A percentile compares a stretch with the other conserved stretches of the same genome.
Evolutionary conservation across 805 yeast genomes (phyloP).

Genomic region (Yarrowia sp.): DNA sequence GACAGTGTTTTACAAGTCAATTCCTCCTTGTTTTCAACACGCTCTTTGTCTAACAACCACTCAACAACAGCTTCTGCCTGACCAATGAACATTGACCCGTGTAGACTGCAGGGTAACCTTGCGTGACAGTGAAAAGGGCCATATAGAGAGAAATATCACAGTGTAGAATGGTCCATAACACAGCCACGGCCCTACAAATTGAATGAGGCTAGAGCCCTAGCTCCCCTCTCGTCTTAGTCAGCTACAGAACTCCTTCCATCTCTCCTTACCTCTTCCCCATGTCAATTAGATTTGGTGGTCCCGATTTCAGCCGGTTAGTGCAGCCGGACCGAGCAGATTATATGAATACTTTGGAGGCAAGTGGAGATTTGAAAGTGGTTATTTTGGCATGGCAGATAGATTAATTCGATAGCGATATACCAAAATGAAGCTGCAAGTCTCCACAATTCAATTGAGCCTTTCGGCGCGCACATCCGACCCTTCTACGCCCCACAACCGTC

Average conservation of each 20-base stretch:
- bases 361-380: neutral
- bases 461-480: neutral
- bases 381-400: neutral
- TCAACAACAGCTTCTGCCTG: too few relatives aligned
- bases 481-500: neutral
- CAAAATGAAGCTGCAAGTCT: neutral
- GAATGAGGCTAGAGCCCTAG: neutral
- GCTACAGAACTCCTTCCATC: neutral
- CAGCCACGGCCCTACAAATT: neutral
- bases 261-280: neutral
- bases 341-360: neutral
- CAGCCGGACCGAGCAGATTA: slow-evolving; percentile 16
- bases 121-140: neutral
- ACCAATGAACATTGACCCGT: neutral
- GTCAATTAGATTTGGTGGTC: neutral
- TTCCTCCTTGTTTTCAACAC: too few relatives aligned
- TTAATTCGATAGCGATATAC: neutral
- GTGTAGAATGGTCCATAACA: neutral
- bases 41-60: too few relatives aligned
- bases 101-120: neutral
- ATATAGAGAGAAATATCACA: neutral
- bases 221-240: neutral
- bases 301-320: slow-evolving; percentile 20
- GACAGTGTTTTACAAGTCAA: neutral
- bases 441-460: neutral